Conservation (phyloP, 1,284 basidiomycete genomes). For the Ceratobasidium papillatum region DNA sequence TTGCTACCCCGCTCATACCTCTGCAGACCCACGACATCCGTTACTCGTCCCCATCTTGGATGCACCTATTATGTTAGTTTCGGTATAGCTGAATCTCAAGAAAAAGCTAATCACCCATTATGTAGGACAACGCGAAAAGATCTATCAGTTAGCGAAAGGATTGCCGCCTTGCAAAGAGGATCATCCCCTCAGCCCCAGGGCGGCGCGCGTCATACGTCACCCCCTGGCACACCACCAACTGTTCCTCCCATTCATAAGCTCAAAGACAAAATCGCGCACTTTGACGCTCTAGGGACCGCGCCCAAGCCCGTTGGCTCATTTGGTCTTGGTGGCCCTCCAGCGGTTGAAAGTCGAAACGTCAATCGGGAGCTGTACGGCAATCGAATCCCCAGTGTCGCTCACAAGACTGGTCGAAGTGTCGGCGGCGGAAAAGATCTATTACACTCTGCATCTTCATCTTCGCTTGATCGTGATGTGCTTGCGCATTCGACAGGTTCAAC, state of each 20-base stretch:
- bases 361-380: conserved; percentile 44
- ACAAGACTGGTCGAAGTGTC: conserved; percentile 20
- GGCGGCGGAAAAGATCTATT: conserved; percentile 12
- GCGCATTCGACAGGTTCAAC: conserved; percentile 18
- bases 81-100: not conserved
- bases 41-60: not conserved
- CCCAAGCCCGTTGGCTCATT: conserved; percentile 42
- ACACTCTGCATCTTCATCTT: conserved; percentile 23
- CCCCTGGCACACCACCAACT: conserved; percentile 20
- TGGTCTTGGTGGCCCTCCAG: conserved; percentile 38
- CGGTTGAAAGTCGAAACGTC: conserved; percentile 14
- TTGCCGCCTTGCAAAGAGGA: conserved; percentile 40
- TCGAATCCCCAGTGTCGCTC: conserved; percentile 38
- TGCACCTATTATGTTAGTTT: conserved; percentile 21
- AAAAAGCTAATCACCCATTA: not conserved
- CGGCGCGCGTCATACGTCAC: conserved; percentile 6
- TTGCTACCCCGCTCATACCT: conserved; percentile 11
- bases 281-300: conserved; percentile 41
- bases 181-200: conserved; percentile 41
- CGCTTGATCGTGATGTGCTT: conserved; percentile 22
- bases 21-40: not conserved
- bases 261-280: conserved; percentile 44
- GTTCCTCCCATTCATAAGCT: conserved; percentile 13
- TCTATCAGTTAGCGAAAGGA: conserved; percentile 44
- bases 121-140: conserved; percentile 38